Conservation (phyloP, 2,329 filamentous ascomycete genomes). For the Aspergillus fischeri region DNA sequence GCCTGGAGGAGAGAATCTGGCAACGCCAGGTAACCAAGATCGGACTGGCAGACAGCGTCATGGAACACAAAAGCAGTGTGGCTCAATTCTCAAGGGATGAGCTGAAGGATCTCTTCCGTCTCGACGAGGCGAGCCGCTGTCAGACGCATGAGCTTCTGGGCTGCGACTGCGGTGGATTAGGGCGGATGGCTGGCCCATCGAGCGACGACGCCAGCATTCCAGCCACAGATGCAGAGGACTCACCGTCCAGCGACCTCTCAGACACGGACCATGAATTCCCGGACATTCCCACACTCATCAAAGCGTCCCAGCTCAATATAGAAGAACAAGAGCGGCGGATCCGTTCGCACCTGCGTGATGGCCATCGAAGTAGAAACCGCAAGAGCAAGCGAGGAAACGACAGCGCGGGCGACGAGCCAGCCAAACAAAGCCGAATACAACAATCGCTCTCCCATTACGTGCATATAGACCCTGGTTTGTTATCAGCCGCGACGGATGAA, state of each 20-base stretch:
- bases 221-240: slow-evolving; percentile 2
- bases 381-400: slow-evolving; percentile 1
- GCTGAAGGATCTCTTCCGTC: slow-evolving; percentile 61
- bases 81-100: slow-evolving; percentile 64
- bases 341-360: slow-evolving; percentile 7
- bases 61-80: slow-evolving; percentile 59
- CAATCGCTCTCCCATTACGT: slow-evolving; percentile 41
- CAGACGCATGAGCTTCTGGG: slow-evolving; percentile 66
- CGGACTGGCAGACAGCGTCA: slow-evolving; percentile 66
- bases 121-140: slow-evolving; percentile 58
- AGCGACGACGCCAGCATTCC: slow-evolving; percentile 10
- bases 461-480: slow-evolving; percentile 38
- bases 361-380: slow-evolving; percentile 6
- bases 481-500: slow-evolving; percentile 14
- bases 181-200: slow-evolving; percentile 22
- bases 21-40: slow-evolving; percentile 69
- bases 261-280: slow-evolving; percentile 23
- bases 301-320: slow-evolving; percentile 38
- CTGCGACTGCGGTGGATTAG: slow-evolving; percentile 58
- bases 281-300: slow-evolving; percentile 31
- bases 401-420: slow-evolving; percentile 9
- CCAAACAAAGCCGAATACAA: slow-evolving; percentile 36
- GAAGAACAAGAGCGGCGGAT: slow-evolving; percentile 32
- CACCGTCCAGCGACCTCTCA: slow-evolving; percentile 5
- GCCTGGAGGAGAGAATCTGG: slow-evolving; percentile 71